A percentile compares a stretch with the other conserved stretches of the same genome.
Conservation (phyloP, 2,329 filamentous ascomycete genomes). For the Metarhizium brunneum region DNA sequence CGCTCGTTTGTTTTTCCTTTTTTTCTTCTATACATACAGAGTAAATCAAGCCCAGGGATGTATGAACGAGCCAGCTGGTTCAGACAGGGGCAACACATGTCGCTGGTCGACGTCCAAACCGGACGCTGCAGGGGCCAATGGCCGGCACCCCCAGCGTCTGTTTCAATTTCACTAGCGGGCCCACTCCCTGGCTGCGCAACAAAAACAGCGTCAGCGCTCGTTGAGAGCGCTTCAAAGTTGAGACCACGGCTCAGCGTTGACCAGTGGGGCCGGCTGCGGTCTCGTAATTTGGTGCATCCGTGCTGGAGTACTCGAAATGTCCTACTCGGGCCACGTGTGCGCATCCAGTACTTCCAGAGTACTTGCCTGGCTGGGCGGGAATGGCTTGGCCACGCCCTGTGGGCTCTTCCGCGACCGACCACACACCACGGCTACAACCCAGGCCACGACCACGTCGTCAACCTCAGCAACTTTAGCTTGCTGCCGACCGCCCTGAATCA, state of each 20-base stretch:
- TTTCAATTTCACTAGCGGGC: slow-evolving; percentile 13
- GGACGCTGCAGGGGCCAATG: neutral
- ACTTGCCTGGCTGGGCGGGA: neutral
- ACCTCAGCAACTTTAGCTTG: neutral
- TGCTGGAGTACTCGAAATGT: neutral
- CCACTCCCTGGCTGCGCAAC: slow-evolving; percentile 10
- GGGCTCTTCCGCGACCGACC: neutral
- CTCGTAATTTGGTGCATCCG: neutral
- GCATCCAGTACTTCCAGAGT: neutral
- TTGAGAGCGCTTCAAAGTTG: neutral
- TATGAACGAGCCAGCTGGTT: too few relatives aligned
- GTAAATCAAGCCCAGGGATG: too few relatives aligned
- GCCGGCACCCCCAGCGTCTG: slow-evolving; percentile 6
- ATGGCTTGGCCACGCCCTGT: slow-evolving; percentile 4
- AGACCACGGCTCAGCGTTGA: neutral
- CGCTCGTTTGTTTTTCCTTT: neutral
- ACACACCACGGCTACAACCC: neutral
- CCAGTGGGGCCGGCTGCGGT: neutral
- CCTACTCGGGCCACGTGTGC: neutral
- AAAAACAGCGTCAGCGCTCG: neutral
- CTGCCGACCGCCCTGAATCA: slow-evolving; percentile 6
- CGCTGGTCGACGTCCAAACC: neutral
- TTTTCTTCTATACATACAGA: neutral
- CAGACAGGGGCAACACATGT: slow-evolving; percentile 7
- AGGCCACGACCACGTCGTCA: neutral